A percentile compares a stretch with the other conserved stretches of the same genome.
phyloP scores from a whole-genome alignment of 306 rosid genomes.

The Ammopiptanthus mongolicus region DNA sequence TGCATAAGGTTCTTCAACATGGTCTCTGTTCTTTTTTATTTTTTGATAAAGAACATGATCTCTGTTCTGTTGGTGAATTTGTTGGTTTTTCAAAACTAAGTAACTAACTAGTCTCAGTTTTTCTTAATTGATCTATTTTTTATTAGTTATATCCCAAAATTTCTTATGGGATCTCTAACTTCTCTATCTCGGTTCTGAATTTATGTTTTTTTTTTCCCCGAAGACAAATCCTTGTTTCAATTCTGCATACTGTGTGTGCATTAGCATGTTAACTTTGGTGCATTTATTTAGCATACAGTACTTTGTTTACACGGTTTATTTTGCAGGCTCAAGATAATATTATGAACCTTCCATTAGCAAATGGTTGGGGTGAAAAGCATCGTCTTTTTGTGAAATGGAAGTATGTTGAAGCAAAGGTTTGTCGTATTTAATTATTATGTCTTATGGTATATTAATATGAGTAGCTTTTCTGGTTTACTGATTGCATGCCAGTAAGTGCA shows the following conservation, averaged over 20 bases:
- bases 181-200: not conserved
- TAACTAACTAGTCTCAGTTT: not conserved
- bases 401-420: slow-evolving; percentile 86
- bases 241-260: not conserved
- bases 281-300: not conserved
- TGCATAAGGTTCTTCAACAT: not conserved
- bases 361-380: slow-evolving; percentile 98
- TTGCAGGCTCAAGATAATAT: slow-evolving; percentile 96
- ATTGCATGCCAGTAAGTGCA: not conserved
- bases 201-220: not conserved
- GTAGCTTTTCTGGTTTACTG: not conserved
- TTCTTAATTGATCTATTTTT: not conserved
- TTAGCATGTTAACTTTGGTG: not conserved
- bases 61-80: not conserved
- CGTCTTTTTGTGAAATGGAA: slow-evolving; percentile 78
- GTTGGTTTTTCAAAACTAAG: not conserved
- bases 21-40: too few relatives aligned
- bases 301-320: slow-evolving; percentile 9
- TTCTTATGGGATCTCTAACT: not conserved
- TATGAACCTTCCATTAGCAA: slow-evolving; percentile 77
- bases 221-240: not conserved
- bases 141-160: not conserved
- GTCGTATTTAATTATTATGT: not conserved
- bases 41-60: too few relatives aligned
- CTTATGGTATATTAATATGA: not conserved